Evolutionary conservation across 371 early-diverging fungal species (phyloP).

Genomic region (Haplosporangium sp.): DNA sequence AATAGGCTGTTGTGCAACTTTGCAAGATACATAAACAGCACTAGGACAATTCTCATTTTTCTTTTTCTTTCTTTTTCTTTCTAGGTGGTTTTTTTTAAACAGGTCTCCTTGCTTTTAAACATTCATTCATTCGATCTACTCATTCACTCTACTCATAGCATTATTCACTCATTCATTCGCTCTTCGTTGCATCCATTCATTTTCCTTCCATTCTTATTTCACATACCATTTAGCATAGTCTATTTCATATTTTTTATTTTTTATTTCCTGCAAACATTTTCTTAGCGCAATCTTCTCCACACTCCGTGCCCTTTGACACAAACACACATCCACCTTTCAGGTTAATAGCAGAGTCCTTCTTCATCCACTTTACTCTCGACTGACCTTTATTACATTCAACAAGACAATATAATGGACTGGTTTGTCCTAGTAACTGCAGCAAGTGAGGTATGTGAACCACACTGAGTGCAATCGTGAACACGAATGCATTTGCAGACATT

Average conservation of each 20-base stretch:
- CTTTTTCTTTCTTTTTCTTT: background rate
- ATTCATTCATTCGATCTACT: background rate
- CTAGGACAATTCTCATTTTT: background rate
- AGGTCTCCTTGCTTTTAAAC: background rate
- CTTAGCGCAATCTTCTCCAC: background rate
- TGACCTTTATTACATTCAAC: background rate
- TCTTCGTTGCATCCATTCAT: background rate
- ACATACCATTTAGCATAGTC: no score
- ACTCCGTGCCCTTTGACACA: background rate
- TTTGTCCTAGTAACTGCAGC: constrained; percentile 35
- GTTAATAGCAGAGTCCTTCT: background rate
- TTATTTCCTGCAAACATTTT: no score
- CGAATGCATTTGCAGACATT: background rate
- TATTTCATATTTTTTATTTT: no score
- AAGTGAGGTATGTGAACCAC: constrained; percentile 32
- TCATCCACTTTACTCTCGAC: background rate
- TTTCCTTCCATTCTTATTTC: no score
- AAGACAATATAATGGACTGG: constrained; percentile 31
- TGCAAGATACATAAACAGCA: background rate
- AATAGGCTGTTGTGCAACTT: background rate
- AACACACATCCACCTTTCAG: background rate
- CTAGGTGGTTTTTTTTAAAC: background rate
- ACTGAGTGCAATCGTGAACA: background rate
- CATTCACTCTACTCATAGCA: background rate
- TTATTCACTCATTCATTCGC: background rate